phyloP scores from a whole-genome alignment of 441 rosid genomes.

The Lagerstroemia fauriei region DNA sequence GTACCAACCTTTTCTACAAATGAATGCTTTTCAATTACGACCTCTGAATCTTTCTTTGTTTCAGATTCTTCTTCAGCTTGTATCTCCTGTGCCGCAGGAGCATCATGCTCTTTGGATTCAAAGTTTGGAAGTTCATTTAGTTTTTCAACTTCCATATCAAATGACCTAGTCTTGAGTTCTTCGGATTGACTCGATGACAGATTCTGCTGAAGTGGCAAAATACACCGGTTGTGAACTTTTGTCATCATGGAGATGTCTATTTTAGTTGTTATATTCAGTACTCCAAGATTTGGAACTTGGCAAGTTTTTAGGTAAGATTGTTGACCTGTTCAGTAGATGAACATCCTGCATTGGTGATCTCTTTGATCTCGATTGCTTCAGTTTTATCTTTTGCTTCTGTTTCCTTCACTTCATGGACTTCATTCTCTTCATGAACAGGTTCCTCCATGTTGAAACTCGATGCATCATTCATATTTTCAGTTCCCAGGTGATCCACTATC shows the following conservation, averaged over 20 bases:
- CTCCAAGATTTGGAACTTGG: neutral
- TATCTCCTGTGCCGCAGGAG: neutral
- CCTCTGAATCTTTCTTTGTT: neutral
- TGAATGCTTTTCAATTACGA: neutral
- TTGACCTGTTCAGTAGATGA: constrained; percentile 23
- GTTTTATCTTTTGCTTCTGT: constrained; percentile 25
- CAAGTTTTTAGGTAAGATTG: neutral
- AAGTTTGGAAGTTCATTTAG: neutral
- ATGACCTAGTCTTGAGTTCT: neutral
- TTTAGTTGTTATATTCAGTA: neutral
- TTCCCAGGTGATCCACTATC: neutral
- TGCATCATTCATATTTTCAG: constrained; percentile 8
- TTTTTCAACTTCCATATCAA: neutral
- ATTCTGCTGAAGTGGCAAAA: neutral
- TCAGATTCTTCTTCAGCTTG: constrained; percentile 1
- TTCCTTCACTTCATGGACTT: constrained; percentile 21
- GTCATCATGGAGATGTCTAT: neutral
- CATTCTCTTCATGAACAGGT: constrained; percentile 28
- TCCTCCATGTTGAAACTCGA: constrained; percentile 31
- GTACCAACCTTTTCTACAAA: neutral
- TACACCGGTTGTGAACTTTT: neutral
- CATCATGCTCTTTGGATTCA: neutral
- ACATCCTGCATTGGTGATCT: constrained; percentile 12
- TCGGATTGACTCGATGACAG: neutral
- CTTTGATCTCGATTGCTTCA: constrained; percentile 25